phyloP scores from a whole-genome alignment of 176 grass and related monocot species.

The Lolium rigidum region DNA sequence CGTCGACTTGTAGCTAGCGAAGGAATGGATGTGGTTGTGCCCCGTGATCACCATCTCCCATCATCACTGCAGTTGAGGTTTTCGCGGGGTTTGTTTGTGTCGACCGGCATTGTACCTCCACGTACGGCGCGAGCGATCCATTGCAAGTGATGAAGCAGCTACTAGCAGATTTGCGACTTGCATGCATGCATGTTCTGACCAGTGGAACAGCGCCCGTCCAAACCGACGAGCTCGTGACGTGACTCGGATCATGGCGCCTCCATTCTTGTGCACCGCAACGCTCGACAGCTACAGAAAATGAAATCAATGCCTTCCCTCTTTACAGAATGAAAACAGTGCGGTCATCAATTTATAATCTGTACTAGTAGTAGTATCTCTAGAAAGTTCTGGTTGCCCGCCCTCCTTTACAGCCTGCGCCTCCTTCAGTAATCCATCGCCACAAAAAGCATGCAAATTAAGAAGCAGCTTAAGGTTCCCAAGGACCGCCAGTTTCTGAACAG shows the following conservation, averaged over 20 bases:
- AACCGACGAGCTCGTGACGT: not conserved
- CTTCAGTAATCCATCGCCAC: not conserved
- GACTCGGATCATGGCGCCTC: too few species aligned
- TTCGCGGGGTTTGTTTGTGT: not conserved
- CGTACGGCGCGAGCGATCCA: not conserved
- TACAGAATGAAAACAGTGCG: too few species aligned
- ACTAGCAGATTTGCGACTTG: not conserved
- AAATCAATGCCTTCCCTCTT: too few species aligned
- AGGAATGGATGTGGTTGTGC: too few species aligned
- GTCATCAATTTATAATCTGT: too few species aligned
- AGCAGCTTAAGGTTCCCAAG: not conserved
- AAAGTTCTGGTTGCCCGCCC: too few species aligned
- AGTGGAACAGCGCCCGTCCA: not conserved
- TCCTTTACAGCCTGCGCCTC: not conserved
- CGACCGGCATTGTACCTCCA: not conserved
- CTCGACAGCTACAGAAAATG: too few species aligned
- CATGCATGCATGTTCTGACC: not conserved
- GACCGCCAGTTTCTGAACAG: not conserved
- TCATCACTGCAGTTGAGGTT: not conserved
- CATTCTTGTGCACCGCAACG: too few species aligned
- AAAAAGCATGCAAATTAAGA: not conserved
- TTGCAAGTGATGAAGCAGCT: not conserved
- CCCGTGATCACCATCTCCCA: not conserved
- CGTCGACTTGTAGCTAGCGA: too few species aligned
- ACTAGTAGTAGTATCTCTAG: too few species aligned